Percentiles rank a stretch among this genome's conserved stretches.
phyloP scores from a whole-genome alignment of 2,329 filamentous ascomycete species.

The Cordyceps javanica region DNA sequence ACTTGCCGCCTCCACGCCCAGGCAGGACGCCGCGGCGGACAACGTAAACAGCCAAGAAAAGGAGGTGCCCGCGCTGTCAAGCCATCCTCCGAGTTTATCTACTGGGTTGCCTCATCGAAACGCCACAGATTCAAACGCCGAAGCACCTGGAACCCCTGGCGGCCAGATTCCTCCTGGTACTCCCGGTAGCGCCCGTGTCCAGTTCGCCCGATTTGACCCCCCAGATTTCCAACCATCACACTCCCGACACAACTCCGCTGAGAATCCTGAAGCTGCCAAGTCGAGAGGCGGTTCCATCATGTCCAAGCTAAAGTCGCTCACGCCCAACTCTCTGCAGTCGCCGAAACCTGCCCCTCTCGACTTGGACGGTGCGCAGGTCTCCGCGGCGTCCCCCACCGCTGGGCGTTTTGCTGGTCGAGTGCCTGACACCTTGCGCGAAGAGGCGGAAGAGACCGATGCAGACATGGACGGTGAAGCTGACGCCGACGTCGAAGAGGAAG shows the following conservation, averaged over 20 bases:
- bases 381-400: slow-evolving; percentile 37
- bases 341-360: slow-evolving; percentile 34
- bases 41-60: background rate
- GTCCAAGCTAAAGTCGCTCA: slow-evolving; percentile 70
- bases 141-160: background rate
- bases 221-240: slow-evolving; percentile 44
- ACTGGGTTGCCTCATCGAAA: background rate
- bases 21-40: background rate
- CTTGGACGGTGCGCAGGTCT: slow-evolving; percentile 35
- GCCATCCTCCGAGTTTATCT: background rate
- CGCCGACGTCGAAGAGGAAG: slow-evolving; percentile 79
- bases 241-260: slow-evolving; percentile 59
- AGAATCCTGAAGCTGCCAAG: slow-evolving; percentile 58
- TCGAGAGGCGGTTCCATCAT: slow-evolving; percentile 63
- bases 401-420: slow-evolving; percentile 38
- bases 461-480: slow-evolving; percentile 48
- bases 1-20: slow-evolving; percentile 16
- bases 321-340: slow-evolving; percentile 45
- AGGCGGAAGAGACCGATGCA: slow-evolving; percentile 39
- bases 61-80: background rate
- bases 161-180: slow-evolving; percentile 18
- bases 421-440: slow-evolving; percentile 48
- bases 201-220: slow-evolving; percentile 59
- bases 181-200: slow-evolving; percentile 52
- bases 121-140: slow-evolving; percentile 23